Base-by-base conservation (phyloP, 108 stramenopile genomes). In the Nitzschia sp. region DNA sequence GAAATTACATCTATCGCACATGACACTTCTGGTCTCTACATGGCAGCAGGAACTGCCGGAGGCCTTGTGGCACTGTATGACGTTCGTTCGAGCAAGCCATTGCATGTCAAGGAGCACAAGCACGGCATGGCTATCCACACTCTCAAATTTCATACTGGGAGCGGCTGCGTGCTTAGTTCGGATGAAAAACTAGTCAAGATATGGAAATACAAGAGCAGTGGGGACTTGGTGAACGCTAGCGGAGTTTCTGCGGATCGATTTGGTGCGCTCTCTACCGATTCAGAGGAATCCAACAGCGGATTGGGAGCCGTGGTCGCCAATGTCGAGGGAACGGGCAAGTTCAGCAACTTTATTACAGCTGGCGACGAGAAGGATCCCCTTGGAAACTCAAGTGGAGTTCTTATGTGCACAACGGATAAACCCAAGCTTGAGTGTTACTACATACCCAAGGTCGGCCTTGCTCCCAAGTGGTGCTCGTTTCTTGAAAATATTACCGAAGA, bases 391-490 rank as follows among this genome's bases (percentile, higher is more conserved):
- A 95, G 91, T 61, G 99, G 99, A n/a, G 89, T 99, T 11, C 55
- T 99, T 17, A 69, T 99, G 18, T 89, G 92, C 67, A 87, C 97
- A 9, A 96, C 94, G 19, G 99, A 98, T 75, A 95, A 98, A 68
- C 72, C 94, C 27, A 88, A 96, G 57, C 81, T 98, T 30, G 94
- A 98, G 71, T 84, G 96, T 2, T 98, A 91, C 73, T 99, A 98
- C 76, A 84, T 95, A 27, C 99, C 99, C 2, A 77, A 87, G 42
- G 84, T 99, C 18, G 99, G 99, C 35, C 71, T 94, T 4, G 99
- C 99, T 24, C 99, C 99, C 0, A 76, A 91, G 45, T 99, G 99
- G 99, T 98, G 96, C 75, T 96, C 96, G 46, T 99, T 98, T 83
- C 72, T 99, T 30, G 99, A 99, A 68, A 91, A 83, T 34, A 85